These are phyloP conservation scores for Calophaca sinica DNA, from an alignment of 306 rosid species.

Conservation along the genomic window DNA sequence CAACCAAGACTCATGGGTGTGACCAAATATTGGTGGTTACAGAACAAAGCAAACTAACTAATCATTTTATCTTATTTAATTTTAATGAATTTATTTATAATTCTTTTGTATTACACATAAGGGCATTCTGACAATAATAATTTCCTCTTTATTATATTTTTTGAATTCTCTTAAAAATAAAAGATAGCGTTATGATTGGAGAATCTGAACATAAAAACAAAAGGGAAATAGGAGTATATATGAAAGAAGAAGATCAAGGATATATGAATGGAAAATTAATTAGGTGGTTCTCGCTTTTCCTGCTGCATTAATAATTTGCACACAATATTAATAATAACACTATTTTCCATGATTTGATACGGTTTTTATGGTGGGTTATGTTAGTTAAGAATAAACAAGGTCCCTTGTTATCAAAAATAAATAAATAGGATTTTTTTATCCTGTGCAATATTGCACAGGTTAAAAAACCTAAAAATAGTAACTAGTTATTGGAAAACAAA, in stretches of 20 bases:
- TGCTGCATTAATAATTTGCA: slow-evolving; percentile 46
- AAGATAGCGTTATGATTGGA: slow-evolving; percentile 44
- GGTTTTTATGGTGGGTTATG: slow-evolving; percentile 52
- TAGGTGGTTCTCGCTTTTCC: slow-evolving; percentile 41
- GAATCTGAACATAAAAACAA: slow-evolving; percentile 46
- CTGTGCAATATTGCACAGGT: too few relatives aligned
- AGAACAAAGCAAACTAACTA: slow-evolving; percentile 50
- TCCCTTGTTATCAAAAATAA: neutral
- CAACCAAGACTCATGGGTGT: slow-evolving; percentile 41
- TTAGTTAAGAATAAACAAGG: slow-evolving; percentile 45
- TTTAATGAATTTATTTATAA: slow-evolving; percentile 24
- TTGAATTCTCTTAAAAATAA: slow-evolving; percentile 26
- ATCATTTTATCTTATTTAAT: slow-evolving; percentile 49
- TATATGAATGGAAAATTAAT: slow-evolving; percentile 33
- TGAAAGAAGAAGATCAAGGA: slow-evolving; percentile 19
- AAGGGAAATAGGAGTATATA: neutral
- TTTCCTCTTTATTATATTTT: slow-evolving; percentile 24
- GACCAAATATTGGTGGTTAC: slow-evolving; percentile 51
- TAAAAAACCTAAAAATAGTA: too few relatives aligned
- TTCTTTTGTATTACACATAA: slow-evolving; percentile 30
- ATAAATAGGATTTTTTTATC: too few relatives aligned
- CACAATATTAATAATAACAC: slow-evolving; percentile 38
- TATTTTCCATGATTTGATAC: slow-evolving; percentile 62
- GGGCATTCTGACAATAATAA: slow-evolving; percentile 47
- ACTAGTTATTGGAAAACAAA: too few relatives aligned